Evolutionary conservation across 257 asterid genomes (phyloP).

Genomic region (Solanum pinnatisectum): DNA sequence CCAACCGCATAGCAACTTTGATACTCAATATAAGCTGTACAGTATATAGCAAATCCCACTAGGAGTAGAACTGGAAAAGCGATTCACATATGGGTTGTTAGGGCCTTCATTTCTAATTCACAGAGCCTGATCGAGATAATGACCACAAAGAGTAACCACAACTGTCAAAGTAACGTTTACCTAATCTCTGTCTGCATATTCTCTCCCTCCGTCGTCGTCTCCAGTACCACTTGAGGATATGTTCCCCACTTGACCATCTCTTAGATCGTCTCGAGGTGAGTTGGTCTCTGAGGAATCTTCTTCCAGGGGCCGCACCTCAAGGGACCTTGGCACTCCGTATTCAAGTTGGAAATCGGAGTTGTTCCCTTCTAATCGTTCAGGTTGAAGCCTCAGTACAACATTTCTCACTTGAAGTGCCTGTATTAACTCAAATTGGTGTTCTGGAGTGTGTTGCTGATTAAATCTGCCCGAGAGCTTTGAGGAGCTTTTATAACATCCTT

Average conservation of each 20-base stretch:
- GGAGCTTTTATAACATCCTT: slow-evolving; percentile 37
- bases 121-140: background rate
- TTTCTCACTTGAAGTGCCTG: background rate
- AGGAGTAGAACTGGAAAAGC: background rate
- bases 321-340: background rate
- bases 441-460: slow-evolving; percentile 68
- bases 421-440: slow-evolving; percentile 33
- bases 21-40: background rate
- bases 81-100: background rate
- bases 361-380: slow-evolving; percentile 4
- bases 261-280: background rate
- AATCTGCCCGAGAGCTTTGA: slow-evolving; percentile 61
- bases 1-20: background rate
- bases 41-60: background rate
- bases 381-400: background rate
- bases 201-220: background rate
- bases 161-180: background rate
- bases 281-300: background rate
- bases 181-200: background rate
- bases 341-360: background rate
- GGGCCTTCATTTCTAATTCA: background rate
- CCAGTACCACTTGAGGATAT: slow-evolving; percentile 6
- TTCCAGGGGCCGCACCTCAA: background rate
- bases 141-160: background rate
- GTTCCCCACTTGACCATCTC: background rate